Conservation (phyloP, 371 early-diverging fungal species). For the Apophysomyces trapeziformis region DNA sequence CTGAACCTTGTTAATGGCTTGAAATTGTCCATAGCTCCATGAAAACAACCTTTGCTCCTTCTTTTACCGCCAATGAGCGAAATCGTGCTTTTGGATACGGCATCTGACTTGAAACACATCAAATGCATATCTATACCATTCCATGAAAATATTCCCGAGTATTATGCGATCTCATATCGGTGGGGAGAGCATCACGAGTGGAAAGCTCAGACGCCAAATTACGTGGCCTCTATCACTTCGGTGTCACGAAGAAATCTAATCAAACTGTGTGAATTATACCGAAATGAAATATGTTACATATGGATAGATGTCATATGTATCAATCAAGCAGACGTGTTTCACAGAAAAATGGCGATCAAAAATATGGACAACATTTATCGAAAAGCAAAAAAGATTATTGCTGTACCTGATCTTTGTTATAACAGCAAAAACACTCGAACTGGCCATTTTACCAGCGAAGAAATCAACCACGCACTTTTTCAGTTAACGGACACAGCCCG, state of each 20-base stretch:
- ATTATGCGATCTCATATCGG: neutral
- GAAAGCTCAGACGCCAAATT: neutral
- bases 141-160: neutral
- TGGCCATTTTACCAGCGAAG: neutral
- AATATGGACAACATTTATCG: neutral
- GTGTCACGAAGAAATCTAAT: neutral
- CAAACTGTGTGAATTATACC: neutral
- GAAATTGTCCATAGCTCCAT: too few species aligned
- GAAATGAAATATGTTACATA: neutral
- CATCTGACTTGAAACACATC: too few species aligned
- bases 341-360: neutral
- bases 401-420: neutral
- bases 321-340: neutral
- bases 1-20: too few species aligned
- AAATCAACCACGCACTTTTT: neutral
- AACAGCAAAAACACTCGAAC: neutral
- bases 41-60: too few species aligned
- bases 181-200: neutral
- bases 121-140: too few species aligned
- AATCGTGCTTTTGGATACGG: too few species aligned
- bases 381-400: neutral
- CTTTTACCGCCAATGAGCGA: too few species aligned
- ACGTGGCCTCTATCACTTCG: neutral
- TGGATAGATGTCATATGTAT: neutral
- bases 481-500: neutral